Evolutionary conservation across 2,329 filamentous ascomycete genomes (phyloP).

Genomic region (Venturia pyrina): DNA sequence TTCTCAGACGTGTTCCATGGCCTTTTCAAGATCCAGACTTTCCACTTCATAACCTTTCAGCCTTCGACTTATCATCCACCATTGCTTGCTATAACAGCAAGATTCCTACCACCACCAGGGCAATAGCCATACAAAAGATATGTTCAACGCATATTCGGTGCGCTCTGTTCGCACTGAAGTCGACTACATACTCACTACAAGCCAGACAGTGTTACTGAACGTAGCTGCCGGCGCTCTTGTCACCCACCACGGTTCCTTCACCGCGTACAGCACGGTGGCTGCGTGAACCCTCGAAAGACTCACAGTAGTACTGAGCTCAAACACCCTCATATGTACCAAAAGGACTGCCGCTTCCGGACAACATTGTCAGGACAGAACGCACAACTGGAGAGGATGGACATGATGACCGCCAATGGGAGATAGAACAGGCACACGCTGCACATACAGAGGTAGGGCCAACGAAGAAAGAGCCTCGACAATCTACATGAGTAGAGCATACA

Average conservation of each 20-base stretch:
- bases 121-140: not conserved
- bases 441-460: no score
- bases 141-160: not conserved
- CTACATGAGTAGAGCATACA: no score
- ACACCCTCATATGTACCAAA: not conserved
- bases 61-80: not conserved
- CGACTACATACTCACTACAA: not conserved
- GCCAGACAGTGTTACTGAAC: not conserved
- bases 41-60: not conserved
- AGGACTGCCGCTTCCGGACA: no score
- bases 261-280: not conserved
- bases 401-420: no score
- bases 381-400: no score
- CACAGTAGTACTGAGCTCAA: not conserved
- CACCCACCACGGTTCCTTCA: not conserved
- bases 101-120: not conserved
- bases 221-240: not conserved
- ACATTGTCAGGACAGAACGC: no score
- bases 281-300: not conserved
- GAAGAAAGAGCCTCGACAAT: no score
- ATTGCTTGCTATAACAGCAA: not conserved
- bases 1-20: not conserved
- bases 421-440: no score
- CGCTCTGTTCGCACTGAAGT: not conserved
- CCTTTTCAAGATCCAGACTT: not conserved